A percentile compares a stretch with the other conserved stretches of the same genome.
Evolutionary conservation across 2,329 filamentous ascomycete genomes (phyloP).

Genomic region (Fusarium pilosicola): DNA sequence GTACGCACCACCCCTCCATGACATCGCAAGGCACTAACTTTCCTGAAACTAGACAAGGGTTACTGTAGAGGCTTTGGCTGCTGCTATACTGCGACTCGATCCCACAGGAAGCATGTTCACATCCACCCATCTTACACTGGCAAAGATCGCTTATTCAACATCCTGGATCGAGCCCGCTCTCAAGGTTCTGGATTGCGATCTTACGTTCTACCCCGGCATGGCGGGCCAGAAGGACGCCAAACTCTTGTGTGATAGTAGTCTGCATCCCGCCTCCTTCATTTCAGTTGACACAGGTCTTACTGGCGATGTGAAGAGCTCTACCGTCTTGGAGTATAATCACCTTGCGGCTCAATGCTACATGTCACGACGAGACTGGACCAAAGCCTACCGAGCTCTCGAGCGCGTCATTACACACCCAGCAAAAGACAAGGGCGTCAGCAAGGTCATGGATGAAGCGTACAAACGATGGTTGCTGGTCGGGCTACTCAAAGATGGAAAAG

Average conservation of each 20-base stretch:
- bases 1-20: conserved; percentile 46
- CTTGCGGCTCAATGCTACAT: conserved; percentile 73
- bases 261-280: conserved; percentile 67
- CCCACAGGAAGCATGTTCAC: conserved; percentile 74
- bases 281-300: conserved; percentile 68
- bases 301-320: conserved; percentile 58
- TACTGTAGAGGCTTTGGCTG: conserved; percentile 57
- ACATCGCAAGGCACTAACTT: conserved; percentile 5
- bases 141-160: conserved; percentile 67
- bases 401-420: conserved; percentile 74
- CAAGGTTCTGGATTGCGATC: conserved; percentile 70
- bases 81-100: conserved; percentile 72
- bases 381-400: conserved; percentile 70
- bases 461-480: conserved; percentile 89
- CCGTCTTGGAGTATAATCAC: conserved; percentile 75
- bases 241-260: conserved; percentile 57
- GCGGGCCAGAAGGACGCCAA: conserved; percentile 49
- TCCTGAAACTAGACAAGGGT: conserved; percentile 56
- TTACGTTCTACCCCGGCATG: conserved; percentile 71
- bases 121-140: conserved; percentile 67
- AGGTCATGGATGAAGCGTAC: conserved; percentile 87
- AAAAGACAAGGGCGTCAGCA: conserved; percentile 70
- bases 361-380: conserved; percentile 67
- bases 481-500: conserved; percentile 74
- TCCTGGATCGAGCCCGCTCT: conserved; percentile 64